A percentile compares a stretch with the other conserved stretches of the same genome.
Evolutionary conservation across 371 early-diverging fungal species (phyloP).

Genomic region (Mortierella sp.): DNA sequence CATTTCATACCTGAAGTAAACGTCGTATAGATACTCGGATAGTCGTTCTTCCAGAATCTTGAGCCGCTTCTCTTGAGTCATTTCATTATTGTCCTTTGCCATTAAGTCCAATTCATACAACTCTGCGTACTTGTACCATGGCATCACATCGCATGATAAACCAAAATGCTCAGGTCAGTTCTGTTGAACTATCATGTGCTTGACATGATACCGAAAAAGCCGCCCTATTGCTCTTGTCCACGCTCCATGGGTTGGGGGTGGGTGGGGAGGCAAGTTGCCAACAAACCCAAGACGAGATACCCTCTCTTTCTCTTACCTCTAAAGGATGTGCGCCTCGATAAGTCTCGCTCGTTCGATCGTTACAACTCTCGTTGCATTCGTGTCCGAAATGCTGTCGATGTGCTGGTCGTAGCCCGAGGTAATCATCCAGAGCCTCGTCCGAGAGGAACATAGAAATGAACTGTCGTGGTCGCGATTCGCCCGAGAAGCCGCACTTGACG

Average conservation of each 20-base stretch:
- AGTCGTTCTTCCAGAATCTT: slow-evolving; percentile 48
- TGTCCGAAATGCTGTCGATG: slow-evolving; percentile 40
- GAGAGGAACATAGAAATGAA: slow-evolving; percentile 65
- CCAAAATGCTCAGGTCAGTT: neutral
- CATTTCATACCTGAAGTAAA: slow-evolving; percentile 47
- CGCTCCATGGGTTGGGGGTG: neutral
- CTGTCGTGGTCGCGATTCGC: slow-evolving; percentile 84
- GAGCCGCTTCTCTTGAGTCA: slow-evolving; percentile 38
- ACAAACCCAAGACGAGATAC: neutral
- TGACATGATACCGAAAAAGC: neutral
- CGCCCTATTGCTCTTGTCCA: neutral
- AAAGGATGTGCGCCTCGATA: slow-evolving; percentile 35
- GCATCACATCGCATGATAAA: slow-evolving; percentile 3
- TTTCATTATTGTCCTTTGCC: slow-evolving; percentile 42
- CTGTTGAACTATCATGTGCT: neutral
- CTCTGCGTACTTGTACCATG: slow-evolving; percentile 50
- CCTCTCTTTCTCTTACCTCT: slow-evolving; percentile 23
- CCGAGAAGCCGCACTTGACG: slow-evolving; percentile 90
- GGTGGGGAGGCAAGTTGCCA: neutral
- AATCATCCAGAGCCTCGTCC: slow-evolving; percentile 45
- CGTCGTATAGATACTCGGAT: slow-evolving; percentile 49
- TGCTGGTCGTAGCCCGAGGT: slow-evolving; percentile 30
- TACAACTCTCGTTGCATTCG: slow-evolving; percentile 44
- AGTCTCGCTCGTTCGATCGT: slow-evolving; percentile 20
- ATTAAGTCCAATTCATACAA: slow-evolving; percentile 65